phyloP scores from a whole-genome alignment of 768 basidiomycete genomes.

The Rossbeevera mucosa region DNA sequence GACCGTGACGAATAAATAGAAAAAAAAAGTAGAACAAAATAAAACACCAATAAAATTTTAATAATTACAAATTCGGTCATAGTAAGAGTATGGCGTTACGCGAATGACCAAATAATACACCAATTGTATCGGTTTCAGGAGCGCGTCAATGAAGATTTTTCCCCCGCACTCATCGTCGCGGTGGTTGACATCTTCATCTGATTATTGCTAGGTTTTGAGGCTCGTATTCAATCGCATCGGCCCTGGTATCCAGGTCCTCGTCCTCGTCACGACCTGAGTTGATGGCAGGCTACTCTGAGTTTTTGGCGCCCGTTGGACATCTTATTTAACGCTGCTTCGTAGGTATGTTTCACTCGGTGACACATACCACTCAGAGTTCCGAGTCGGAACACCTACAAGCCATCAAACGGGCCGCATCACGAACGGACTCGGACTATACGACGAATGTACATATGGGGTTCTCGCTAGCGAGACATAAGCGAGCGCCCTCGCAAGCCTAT shows the following conservation, averaged over 20 bases:
- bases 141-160: background rate
- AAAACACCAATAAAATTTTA: background rate
- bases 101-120: background rate
- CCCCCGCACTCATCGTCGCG: background rate
- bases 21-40: background rate
- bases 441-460: too few species aligned
- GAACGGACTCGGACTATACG: background rate
- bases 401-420: background rate
- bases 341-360: background rate
- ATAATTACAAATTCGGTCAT: background rate
- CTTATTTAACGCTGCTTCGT: background rate
- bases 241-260: background rate
- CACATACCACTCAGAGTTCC: background rate
- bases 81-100: background rate
- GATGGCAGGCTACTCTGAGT: background rate
- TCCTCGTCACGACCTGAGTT: too few species aligned
- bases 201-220: background rate
- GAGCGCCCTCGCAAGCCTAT: background rate
- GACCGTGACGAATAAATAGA: too few species aligned
- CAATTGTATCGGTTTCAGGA: background rate
- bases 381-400: background rate
- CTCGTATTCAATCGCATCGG: background rate
- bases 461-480: background rate
- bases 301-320: background rate
- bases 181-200: background rate